Evolutionary conservation across 345 rosid species (phyloP), one percentile per base, ranked within the genome.

Genomic region (Salix koriyanagi): DNA sequence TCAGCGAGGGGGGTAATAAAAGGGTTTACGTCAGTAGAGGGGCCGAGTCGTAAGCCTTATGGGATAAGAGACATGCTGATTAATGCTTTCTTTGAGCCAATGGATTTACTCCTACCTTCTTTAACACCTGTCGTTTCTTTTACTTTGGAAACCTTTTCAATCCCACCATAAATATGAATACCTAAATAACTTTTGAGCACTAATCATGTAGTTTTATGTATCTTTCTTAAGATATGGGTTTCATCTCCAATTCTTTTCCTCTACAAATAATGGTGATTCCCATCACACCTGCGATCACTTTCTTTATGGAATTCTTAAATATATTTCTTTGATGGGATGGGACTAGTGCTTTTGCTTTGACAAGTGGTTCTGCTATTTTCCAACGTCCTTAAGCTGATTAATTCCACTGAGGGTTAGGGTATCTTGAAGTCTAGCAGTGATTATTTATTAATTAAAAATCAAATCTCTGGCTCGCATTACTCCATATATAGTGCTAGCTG

Each of bases 91-190:
- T 79, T 82, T 32, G 44, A 76, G 58, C 75, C 77, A 77, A 67
- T 77, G 50, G 71, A 69, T 42, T 32, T 64, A 41, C 56, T 30
- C 44, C 41, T 73, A 5, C 36, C 61, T 52, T 75, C n/a, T 68
- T 66, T 79, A 75, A 32, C 69, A 76, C 79, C 76, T 67, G 68
- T 66, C 34, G 18, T 75, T 71, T 48, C 70, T 41, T 81, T 72
- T 56, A 52, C 78, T 81, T 80, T 76, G 52, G 81, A 81, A 83
- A 83, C 81, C 83, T 83, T 81, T 85, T 81, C 14, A 26, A 23
- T 2, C 69, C 77, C 81, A 74, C 79, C 77, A 50, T 58, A 39
- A 62, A 67, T 23, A 46, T 56, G 70, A 76, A 77, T 77, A 30
- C 73, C 75, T 78, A 73, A 76, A 60, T 32, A 73, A 71, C 81